Percentiles rank a stretch among this genome's conserved stretches.
These are phyloP conservation scores for Iberis pinnata DNA, from an alignment of 345 rosid species.

Conservation along the genomic window DNA sequence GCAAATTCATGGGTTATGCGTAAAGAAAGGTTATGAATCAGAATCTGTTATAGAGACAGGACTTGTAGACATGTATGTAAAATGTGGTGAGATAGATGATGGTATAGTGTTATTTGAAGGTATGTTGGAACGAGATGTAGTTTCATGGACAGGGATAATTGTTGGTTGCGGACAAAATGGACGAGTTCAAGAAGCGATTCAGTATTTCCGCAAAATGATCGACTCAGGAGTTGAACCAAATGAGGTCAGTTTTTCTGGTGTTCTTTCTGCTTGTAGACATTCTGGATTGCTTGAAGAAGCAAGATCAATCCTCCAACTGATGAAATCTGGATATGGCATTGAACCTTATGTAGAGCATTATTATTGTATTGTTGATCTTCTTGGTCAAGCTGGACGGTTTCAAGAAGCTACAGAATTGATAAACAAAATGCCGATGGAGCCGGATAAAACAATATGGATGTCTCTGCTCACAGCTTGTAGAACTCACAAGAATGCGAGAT, in stretches of 20 bases:
- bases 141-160: conserved; percentile 68
- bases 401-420: conserved; percentile 45
- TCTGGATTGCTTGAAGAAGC: conserved; percentile 57
- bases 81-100: conserved; percentile 59
- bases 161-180: conserved; percentile 76
- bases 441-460: conserved; percentile 62
- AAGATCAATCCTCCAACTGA: conserved; percentile 38
- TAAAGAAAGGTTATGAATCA: conserved; percentile 47
- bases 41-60: conserved; percentile 45
- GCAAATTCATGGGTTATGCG: conserved; percentile 53
- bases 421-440: conserved; percentile 49
- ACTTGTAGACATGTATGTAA: conserved; percentile 53
- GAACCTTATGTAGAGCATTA: conserved; percentile 60
- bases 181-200: conserved; percentile 44
- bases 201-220: conserved; percentile 46
- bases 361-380: conserved; percentile 63
- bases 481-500: conserved; percentile 41
- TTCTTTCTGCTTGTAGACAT: conserved; percentile 68
- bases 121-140: conserved; percentile 42
- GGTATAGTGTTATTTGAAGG: conserved; percentile 42
- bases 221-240: conserved; percentile 49
- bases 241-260: conserved; percentile 59
- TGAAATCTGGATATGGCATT: conserved; percentile 44
- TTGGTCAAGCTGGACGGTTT: conserved; percentile 56
- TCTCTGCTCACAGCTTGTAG: conserved; percentile 61